Base-by-base conservation (phyloP, 306 rosid species). In the Abrus precatorius region DNA sequence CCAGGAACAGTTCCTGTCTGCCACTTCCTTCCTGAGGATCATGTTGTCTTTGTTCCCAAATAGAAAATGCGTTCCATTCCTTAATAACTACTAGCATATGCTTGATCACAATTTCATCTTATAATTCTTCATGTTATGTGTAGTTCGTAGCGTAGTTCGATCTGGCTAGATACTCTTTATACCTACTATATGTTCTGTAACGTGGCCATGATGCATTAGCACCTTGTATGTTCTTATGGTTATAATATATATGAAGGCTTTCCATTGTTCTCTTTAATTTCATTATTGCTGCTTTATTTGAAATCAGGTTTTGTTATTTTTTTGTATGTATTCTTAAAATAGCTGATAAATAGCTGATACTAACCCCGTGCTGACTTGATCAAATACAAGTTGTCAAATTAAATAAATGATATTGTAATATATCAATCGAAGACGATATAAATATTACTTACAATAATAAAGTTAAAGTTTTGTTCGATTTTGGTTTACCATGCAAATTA, bases 11-110 rank as follows among this genome's bases (percentile, higher is more conserved):
- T 86, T 74, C 91, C 97, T 1, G 69, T 92, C 36, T 90, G 97
- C 87, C 97, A 92, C 77, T 90, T 90, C 80, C 91, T 92, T 62
- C 97, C 97, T 0, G 79, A 84, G 78, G 92, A 90, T 83, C 97
- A 92, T 54, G 69, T 92, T 45, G 87, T 90, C 52, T 92, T 92
- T 94, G 86, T 86, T 65, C 65, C 88, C 9, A 77, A 84, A 64
- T 74, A 84, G 20, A 20, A 20, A 82, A 81, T 60, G 9, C 7
- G 4, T 20, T 7, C 7, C 3, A 5, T 41, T 3, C 13, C 7
- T 20, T 6, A 41, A 63, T 36, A 38, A 34, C 1, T 34, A 34
- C 45, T 62, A 61, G 45, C 28, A 33, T 43, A 2, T 63, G 69
- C 6, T 63, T 34, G n/a, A 8, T 61, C 47, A 32, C 11, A 1